Percentiles rank a stretch among this genome's conserved stretches.
These are phyloP conservation scores for Phytophthora podocarpi DNA, from an alignment of 352 stramenopile species.

Conservation along the genomic window DNA sequence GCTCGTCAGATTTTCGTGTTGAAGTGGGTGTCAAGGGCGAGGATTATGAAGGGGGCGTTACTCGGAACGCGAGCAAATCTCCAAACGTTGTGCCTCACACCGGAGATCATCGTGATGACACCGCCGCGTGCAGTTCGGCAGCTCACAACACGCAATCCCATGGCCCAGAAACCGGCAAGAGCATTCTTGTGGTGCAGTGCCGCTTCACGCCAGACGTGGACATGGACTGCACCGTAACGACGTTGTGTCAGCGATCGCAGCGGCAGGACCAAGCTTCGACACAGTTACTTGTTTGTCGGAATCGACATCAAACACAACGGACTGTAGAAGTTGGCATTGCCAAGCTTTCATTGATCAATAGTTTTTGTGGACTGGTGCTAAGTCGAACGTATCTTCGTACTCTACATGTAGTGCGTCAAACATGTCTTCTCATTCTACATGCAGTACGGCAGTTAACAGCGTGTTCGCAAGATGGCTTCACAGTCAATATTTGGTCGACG, in stretches of 20 bases:
- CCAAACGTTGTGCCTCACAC: constrained; percentile 4
- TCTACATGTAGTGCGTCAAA: no score
- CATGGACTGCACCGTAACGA: neutral
- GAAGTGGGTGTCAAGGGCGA: constrained; percentile 2
- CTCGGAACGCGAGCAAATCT: constrained; percentile 34
- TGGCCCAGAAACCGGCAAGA: neutral
- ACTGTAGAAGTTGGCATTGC: no score
- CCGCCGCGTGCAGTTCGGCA: constrained; percentile 15
- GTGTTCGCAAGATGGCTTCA: no score
- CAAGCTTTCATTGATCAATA: no score
- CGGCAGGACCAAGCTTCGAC: no score
- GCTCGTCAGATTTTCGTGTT: constrained; percentile 22
- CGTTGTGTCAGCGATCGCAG: neutral
- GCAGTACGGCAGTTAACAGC: no score
- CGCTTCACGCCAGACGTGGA: constrained; percentile 8
- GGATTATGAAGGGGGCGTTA: constrained; percentile 15
- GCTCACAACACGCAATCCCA: neutral
- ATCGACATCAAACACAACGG: no score
- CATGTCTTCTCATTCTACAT: no score
- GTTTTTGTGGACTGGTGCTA: no score
- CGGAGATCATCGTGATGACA: constrained; percentile 13
- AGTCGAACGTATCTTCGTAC: no score
- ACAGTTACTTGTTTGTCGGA: no score
- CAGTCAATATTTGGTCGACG: no score
- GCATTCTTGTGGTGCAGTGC: constrained; percentile 14